phyloP scores from a whole-genome alignment of 352 stramenopile species.

The Phytopythium aichiense region DNA sequence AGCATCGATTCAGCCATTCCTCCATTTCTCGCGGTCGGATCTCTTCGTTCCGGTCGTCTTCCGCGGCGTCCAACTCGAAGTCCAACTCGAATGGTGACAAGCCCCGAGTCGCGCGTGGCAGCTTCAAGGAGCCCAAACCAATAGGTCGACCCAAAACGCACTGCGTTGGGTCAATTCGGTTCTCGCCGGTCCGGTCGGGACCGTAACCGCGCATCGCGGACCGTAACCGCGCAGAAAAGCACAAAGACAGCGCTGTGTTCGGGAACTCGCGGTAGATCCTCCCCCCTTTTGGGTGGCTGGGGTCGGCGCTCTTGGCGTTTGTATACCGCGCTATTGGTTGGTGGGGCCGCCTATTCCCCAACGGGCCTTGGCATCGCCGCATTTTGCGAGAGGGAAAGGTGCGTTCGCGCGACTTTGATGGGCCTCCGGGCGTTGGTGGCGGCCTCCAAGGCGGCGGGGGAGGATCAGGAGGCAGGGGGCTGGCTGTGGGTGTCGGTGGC shows the following conservation, averaged over 20 bases:
- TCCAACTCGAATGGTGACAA: conserved; percentile 5
- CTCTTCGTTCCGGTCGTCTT: neutral
- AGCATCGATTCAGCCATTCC: no score
- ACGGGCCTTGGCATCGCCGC: conserved; percentile 3
- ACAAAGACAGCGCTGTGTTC: neutral
- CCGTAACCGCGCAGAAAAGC: neutral
- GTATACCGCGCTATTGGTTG: conserved; percentile 13
- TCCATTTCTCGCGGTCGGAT: neutral
- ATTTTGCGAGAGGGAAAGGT: conserved; percentile 55
- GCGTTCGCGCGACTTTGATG: conserved; percentile 15
- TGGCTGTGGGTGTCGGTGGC: neutral
- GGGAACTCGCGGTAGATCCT: neutral
- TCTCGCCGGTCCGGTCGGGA: neutral
- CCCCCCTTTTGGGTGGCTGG: conserved; percentile 5
- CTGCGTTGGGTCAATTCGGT: neutral
- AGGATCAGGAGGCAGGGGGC: neutral
- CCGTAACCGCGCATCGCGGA: neutral
- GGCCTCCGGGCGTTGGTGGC: neutral
- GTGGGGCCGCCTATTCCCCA: conserved; percentile 6
- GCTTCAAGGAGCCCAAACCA: neutral
- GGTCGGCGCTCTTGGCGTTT: conserved; percentile 9
- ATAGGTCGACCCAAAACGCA: neutral
- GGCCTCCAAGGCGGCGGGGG: neutral
- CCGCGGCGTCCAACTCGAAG: no score
- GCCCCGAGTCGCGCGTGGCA: neutral